Base-by-base conservation (phyloP, 2,329 filamentous ascomycete genomes). In the Diaporthe velutina region DNA sequence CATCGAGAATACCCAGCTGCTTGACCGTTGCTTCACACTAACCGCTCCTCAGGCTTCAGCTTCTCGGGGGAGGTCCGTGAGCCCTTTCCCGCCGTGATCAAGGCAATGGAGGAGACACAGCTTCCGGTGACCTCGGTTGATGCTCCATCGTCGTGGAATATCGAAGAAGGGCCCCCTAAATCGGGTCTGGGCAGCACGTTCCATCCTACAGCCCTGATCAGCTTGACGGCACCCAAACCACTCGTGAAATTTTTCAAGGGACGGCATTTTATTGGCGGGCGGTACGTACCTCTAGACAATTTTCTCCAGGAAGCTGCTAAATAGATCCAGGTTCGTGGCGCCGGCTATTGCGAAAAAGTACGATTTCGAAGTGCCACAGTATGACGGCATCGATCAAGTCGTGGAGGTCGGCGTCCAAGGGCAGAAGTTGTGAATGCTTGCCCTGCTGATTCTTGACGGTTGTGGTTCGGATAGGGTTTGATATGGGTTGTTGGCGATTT, bases 21-120 rank as follows among this genome's bases (percentile, higher is more conserved):
- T 45, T 42, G 48, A n/a, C 68, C 61, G 57, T 42, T 19, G 58
- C n/a, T 38, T 28, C 54, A 33, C 48, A 54, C 74, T 70, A 60
- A 74, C 70, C n/a, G 17, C 30, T 66, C 28, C 4, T 4, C 48
- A 93, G 93, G 95, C 10, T 99, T 99, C 86, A 97, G 94, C 76
- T 99, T 99, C 85, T 93, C 92, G 2, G 96, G 96, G 9, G 93
- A 97, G 77, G 93, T 99, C 71, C 92, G 97, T n/a, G 95, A 98
- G 78, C 97, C 97, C 1, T 99, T 98, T 81, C 92, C 93, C 0
- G 88, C 88, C 0, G 93, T 98, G 19, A 97, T 99, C 79, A 86
- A 90, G 76, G 92, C 93, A 10, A 88, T 99, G 50, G 91, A 95
- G 78, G 88, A 92, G 55, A 93, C 94, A 7, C 89, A 89, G 35